Evolutionary conservation across 768 basidiomycete genomes (phyloP), one percentile per base, ranked within the genome.

Genomic region (Lactarius deliciosus): DNA sequence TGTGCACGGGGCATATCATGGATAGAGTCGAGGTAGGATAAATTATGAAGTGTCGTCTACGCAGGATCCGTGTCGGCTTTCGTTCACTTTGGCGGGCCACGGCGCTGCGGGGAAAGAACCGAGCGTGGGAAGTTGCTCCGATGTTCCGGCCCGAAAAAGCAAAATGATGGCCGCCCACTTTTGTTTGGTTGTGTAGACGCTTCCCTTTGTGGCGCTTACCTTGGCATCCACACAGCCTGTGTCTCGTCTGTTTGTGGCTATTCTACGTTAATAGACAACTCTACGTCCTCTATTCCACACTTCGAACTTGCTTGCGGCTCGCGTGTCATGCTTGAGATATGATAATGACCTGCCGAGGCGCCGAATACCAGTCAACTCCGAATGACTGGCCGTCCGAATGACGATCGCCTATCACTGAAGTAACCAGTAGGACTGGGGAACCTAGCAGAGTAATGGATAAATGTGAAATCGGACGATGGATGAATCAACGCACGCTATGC

Each of bases 1-100:
- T 86, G 87, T 78, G 86, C 88, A 75, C 90, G 90, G 84, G 90
- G 90, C 90, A 92, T 92, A 77, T 89, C 89, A 91, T 91, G 88
- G 87, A 88, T 69, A 72, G 74, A 71, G 73, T 64, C 70, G 68
- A 74, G 74, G 72, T 71, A 64, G 63, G 63, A 65, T 64, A 61
- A 70, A 65, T 69, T 72, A 70, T 56, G 61, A 57, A 64, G 60
- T 62, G 71, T 56, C 65, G 69, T 63, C 55, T 66, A 70, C 43
- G 69, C 55, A 40, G 66, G 58, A 63, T 64, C 38, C 32, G 66
- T 60, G 66, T 68, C 66, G 67, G 66, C 62, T 63, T 61, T 70
- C 47, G 70, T 70, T 64, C 68, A 55, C 64, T 69, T 53, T 63
- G 70, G 70, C 69, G 67, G 70, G 66, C 68, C 64, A 69, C 68